Evolutionary conservation across 2,329 filamentous ascomycete genomes (phyloP), one percentile per base, ranked within the genome.

Genomic region (Penicillium sp.): DNA sequence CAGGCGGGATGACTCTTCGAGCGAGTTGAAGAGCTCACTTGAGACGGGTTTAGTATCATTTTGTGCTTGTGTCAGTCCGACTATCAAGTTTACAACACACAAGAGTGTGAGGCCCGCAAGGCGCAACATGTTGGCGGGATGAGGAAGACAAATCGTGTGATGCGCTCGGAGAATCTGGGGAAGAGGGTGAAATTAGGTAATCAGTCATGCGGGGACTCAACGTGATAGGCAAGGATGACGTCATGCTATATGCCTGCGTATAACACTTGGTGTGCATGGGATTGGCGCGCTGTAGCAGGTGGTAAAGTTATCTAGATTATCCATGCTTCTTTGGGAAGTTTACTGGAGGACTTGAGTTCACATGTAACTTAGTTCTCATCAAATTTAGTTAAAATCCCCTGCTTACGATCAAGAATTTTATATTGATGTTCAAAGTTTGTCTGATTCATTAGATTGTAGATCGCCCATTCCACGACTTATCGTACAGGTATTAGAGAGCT

Each of bases 1-100:
- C 27, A 98, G 84, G 55, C 93, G 88, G n/a, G 94, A 87, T 56
- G 94, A 82, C 69, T 96, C 90, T 76, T 97, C 92, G 14, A 99
- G 86, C 18, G 91, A 88, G 59, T 85, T 80, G 77, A 96, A 98
- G 61, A 97, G 83, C 24, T 80, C 70, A 31, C 77, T 70, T 4
- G 89, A 87, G 56, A 95, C 50, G 5, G 60, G 60, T 6, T 54
- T 47, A 24, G 55, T 51, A 22, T 57, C 54, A 51, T 58, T 55
- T 14, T 46, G 43, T 7, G 43, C 43, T 4, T 24, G 27, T n/a
- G 24, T 11, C n/a, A 46, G 43, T 11, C 51, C 51, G 6, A 50
- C 1, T 5, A 51, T 6, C 18, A 18, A 37, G 10, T 27, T 27
- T 40, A 27, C 36, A 4, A 54, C 27, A n/a, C 49, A 53, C 18